phyloP scores from a whole-genome alignment of 495 filamentous ascomycete genomes.

The Penicillium mononematosum region DNA sequence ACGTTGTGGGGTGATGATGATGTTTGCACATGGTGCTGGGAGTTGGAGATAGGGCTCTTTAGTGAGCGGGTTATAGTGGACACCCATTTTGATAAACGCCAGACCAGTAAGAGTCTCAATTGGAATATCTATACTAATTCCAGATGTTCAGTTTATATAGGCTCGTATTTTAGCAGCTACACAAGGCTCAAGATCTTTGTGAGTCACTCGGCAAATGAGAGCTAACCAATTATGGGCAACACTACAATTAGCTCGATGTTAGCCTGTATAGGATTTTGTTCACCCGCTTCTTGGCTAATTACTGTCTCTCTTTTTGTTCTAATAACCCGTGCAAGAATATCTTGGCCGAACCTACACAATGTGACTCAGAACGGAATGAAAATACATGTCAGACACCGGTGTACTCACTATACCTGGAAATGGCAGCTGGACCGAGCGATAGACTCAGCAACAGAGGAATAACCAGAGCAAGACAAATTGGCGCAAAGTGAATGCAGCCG shows the following conservation, averaged over 20 bases:
- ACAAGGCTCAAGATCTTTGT: not conserved
- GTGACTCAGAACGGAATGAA: not conserved
- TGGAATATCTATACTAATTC: not conserved
- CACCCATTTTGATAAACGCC: constrained; percentile 10
- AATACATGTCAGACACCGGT: not conserved
- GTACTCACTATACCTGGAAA: not conserved
- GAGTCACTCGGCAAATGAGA: constrained; percentile 1
- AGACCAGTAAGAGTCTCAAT: not conserved
- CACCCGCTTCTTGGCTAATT: not conserved
- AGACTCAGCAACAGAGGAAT: not conserved
- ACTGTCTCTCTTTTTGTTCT: not conserved
- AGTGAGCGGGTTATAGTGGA: constrained; percentile 18
- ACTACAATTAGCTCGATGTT: no score
- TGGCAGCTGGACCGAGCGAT: not conserved
- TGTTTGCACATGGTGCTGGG: constrained; percentile 23
- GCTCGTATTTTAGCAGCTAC: not conserved
- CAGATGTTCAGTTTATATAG: not conserved
- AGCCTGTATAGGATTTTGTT: not conserved
- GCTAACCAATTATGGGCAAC: constrained; percentile 1
- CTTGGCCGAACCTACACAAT: not conserved
- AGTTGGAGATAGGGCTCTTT: constrained; percentile 30
- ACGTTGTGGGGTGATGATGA: constrained; percentile 33
- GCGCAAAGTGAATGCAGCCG: not conserved
- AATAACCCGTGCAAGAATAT: not conserved
- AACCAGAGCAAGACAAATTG: not conserved